Base-by-base conservation (phyloP, 2,329 filamentous ascomycete species). In the Curvularia sp. region DNA sequence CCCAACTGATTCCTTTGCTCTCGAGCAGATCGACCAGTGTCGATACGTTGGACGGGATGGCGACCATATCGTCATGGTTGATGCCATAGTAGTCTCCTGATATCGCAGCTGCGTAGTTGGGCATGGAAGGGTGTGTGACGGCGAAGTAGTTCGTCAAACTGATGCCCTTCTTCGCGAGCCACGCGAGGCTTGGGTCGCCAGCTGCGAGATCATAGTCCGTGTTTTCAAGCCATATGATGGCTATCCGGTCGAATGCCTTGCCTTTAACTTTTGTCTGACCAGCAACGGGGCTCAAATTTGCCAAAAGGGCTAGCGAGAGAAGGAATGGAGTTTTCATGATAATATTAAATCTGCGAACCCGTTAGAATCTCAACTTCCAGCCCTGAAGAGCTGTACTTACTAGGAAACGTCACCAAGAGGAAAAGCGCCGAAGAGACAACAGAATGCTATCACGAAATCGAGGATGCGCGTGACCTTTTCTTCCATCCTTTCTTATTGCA, bases 221-320 rank as follows among this genome's bases (percentile, higher is more conserved):
- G 74, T 93, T 93, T 80, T 93, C 91, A 48, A 92, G 83, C 88
- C 89, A 93, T 75, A 93, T 87, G 57, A 87, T 85, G 55, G 87
- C 86, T 61, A 91, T 85, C 15, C 90, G 86, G 72, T 92, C 85
- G 72, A 93, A 93, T 0, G 83, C 86, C 71, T 88, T 86, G 61
- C 91, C 91, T 71, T 86, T 83, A 51, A 93, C 86, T 68, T 86
- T 73, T 9, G 26, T 55, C 33, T 56, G 42, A 35, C 38, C 46
- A 73, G 83, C 88, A 31, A 83, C 86, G 9, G 58, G 60, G 53
- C 35, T 53, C n/a, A 58, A 2, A 13, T 26, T 56, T 4, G 61
- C 58, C 13, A 66, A 54, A 28, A 69, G 15, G n/a, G 61, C 55
- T 42, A 67, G 46, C 9, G 62, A 62, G 2, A 68, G 42, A 10